Evolutionary conservation across 75 land plant species (phyloP).

Genomic region (Picea sitchensis): DNA sequence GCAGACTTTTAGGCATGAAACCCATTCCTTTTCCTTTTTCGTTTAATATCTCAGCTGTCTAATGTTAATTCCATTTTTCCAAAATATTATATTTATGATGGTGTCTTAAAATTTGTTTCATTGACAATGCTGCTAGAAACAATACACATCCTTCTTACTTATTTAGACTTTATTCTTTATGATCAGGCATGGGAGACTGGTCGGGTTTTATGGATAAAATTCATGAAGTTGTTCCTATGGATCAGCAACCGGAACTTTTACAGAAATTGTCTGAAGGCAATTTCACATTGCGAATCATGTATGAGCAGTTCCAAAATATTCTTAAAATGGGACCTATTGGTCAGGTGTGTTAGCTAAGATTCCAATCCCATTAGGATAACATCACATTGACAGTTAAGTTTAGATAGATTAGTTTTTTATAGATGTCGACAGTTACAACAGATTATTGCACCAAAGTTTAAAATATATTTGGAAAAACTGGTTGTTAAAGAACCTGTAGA

Average conservation of each 20-base stretch:
- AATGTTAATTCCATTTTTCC: background rate
- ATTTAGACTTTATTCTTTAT: background rate
- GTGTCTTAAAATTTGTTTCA: background rate
- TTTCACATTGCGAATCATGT: slow-evolving; percentile 92
- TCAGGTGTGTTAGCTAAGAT: slow-evolving; percentile 50
- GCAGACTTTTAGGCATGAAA: slow-evolving; percentile 79
- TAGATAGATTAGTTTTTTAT: background rate
- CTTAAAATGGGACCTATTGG: slow-evolving; percentile 96
- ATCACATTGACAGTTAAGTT: background rate
- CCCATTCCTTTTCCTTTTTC: background rate
- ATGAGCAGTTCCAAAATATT: slow-evolving; percentile 96
- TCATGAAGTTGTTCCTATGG: slow-evolving; percentile 97
- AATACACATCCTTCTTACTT: background rate
- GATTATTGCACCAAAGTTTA: too few species aligned
- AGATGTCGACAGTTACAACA: background rate
- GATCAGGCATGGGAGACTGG: slow-evolving; percentile 99
- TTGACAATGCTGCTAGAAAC: background rate
- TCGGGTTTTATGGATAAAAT: slow-evolving; percentile 99
- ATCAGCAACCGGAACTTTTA: slow-evolving; percentile 95
- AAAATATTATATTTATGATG: background rate
- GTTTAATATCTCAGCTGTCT: background rate
- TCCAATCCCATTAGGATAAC: background rate
- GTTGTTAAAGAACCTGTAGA: too few species aligned
- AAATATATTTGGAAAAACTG: too few species aligned
- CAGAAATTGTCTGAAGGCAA: slow-evolving; percentile 93